Conservation (phyloP, 176 grass and related monocot genomes). For the bread wheat (Triticum aestivum) region IWGSC_CS_RefSeq_v2.1 NC_057810.1:52387167-52387666, state of each 20-base stretch:
- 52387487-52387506: slow-evolving; percentile 57
- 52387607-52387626: not conserved
- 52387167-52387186: slow-evolving; percentile 24
- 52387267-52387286: no score
- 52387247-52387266: no score
- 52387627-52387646: slow-evolving; percentile 56
- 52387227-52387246: not conserved
- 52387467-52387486: slow-evolving; percentile 58
- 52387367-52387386: slow-evolving; percentile 37
- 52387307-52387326: slow-evolving; percentile 70
- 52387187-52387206: slow-evolving; percentile 49
- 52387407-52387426: not conserved
- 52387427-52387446: slow-evolving; percentile 17
- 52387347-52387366: slow-evolving; percentile 69
- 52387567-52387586: slow-evolving; percentile 36
- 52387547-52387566: slow-evolving; percentile 47
- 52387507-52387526: slow-evolving; percentile 62
- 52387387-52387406: slow-evolving; percentile 43
- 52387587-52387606: not conserved
- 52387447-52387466: slow-evolving; percentile 43
- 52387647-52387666: slow-evolving; percentile 42
- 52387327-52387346: slow-evolving; percentile 20
- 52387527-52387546: slow-evolving; percentile 69
- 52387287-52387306: slow-evolving; percentile 49
- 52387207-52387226: slow-evolving; percentile 51